Base-by-base conservation (phyloP, 768 basidiomycete species). In the Leucosporidium yakuticum region DNA sequence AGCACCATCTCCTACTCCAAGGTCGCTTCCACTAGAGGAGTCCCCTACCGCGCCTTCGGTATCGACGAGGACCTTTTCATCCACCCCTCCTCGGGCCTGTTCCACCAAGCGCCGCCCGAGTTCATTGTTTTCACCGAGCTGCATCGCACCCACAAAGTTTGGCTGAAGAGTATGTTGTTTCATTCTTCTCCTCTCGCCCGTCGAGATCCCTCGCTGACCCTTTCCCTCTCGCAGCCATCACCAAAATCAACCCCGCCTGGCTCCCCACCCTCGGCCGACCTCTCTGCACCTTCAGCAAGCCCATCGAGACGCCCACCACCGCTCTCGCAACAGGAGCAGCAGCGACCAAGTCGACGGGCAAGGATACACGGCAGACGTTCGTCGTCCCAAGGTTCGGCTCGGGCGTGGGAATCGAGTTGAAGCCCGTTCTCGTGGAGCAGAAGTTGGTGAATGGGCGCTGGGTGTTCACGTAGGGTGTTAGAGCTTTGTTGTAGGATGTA, bases 211-310 rank as follows among this genome's bases (percentile, higher is more conserved):
- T 25, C 34, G 4, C 20, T 54, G 1, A 48, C 53, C 25, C 39
- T 48, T 63, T 23, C 32, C 17, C 27, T 14, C 36, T 14, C n/a
- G 23, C 71, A 91, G 92, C 87, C 27, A 74, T 94, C 29, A 97
- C 95, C 0, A 82, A 87, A 44, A 82, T 97, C 70, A 94, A 97
- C 78, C 84, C 91, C 2, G 83, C 85, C 14, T 99, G 96, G 96
- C 80, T 99, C 47, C 82, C 90, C 3, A 83, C 83, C 0, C 83
- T 98, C 12, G 94, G 89, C 62, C 81, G 83, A n/a, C 82, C 87
- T 0, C 79, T 97, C 29, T 97, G 94, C 79, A 88, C 88, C 1
- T 96, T 90, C 78, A 68, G 62, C 65, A 73, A 71, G 34, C 69
- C 71, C 31, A 27, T 68, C 54, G 69, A 67, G 47, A 64, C 65